A percentile compares a stretch with the other conserved stretches of the same genome.
Evolutionary conservation across 352 stramenopile genomes (phyloP).

Genomic region (Globisporangium perplexum): DNA sequence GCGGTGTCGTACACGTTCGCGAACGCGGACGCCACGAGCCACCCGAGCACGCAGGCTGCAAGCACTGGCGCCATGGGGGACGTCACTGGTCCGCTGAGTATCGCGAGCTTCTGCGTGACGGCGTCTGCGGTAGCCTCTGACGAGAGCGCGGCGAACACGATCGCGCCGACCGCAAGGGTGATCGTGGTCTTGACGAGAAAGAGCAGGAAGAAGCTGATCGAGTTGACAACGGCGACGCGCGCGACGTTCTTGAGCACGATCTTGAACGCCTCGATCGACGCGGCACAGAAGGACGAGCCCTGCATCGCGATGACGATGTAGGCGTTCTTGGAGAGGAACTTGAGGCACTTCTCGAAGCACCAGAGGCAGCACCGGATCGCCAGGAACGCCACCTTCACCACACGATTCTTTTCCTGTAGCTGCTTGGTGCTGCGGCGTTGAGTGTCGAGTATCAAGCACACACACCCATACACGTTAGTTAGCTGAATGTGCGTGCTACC

Average conservation of each 20-base stretch:
- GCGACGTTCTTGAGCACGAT: constrained; percentile 94
- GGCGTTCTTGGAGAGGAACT: constrained; percentile 97
- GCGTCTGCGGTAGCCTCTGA: constrained; percentile 21
- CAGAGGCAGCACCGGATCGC: constrained; percentile 90
- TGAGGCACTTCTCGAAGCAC: constrained; percentile 95
- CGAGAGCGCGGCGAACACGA: constrained; percentile 46
- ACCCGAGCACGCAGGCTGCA: constrained; percentile 73
- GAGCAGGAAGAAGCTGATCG: constrained; percentile 92
- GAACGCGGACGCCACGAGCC: constrained; percentile 90
- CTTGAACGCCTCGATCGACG: constrained; percentile 90
- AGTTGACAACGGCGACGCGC: constrained; percentile 83
- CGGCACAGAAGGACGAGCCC: constrained; percentile 76
- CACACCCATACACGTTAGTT: neutral
- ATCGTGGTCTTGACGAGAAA: constrained; percentile 92
- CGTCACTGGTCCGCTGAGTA: constrained; percentile 76
- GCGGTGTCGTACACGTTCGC: constrained; percentile 93
- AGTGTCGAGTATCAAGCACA: neutral
- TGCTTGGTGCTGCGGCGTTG: constrained; percentile 48
- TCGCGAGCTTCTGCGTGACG: constrained; percentile 29
- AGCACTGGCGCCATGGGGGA: constrained; percentile 90
- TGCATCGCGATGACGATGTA: constrained; percentile 89
- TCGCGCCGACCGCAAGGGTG: constrained; percentile 31
- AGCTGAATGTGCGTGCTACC: too few species aligned
- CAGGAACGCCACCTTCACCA: constrained; percentile 83
- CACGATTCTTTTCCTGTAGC: constrained; percentile 60